phyloP scores from a whole-genome alignment of 2,329 filamentous ascomycete genomes.

The Metarhizium brunneum region DNA sequence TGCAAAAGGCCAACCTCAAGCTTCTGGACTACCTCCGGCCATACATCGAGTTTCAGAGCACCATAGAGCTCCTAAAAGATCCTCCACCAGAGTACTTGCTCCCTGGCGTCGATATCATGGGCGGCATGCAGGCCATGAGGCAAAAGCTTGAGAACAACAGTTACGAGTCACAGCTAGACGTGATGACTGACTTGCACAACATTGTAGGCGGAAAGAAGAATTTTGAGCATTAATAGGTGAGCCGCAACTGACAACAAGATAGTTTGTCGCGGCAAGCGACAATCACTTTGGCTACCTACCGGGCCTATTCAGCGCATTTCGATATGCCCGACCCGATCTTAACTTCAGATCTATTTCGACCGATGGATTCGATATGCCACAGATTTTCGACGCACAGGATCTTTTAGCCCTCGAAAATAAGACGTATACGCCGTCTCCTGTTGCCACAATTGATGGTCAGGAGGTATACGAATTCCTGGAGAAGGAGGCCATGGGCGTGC shows the following conservation, averaged over 20 bases:
- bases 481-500: background rate
- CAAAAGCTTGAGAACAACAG: background rate
- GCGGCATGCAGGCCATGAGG: constrained; percentile 3
- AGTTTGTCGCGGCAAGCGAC: constrained; percentile 5
- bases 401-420: background rate
- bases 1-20: background rate
- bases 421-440: constrained; percentile 4
- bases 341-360: constrained; percentile 7
- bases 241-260: background rate
- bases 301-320: background rate
- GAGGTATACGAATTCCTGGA: constrained; percentile 8
- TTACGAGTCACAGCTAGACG: background rate
- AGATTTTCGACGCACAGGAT: constrained; percentile 3
- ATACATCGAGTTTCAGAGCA: constrained; percentile 10
- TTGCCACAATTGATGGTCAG: constrained; percentile 11
- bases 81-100: constrained; percentile 5
- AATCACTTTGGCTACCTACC: constrained; percentile 5
- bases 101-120: constrained; percentile 4
- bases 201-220: background rate
- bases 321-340: background rate
- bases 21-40: background rate
- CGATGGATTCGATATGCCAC: constrained; percentile 22
- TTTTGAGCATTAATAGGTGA: no score
- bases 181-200: background rate
- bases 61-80: constrained; percentile 5